Base-by-base conservation (phyloP, 2,329 filamentous ascomycete genomes). In the Eurotiales sp. region DNA sequence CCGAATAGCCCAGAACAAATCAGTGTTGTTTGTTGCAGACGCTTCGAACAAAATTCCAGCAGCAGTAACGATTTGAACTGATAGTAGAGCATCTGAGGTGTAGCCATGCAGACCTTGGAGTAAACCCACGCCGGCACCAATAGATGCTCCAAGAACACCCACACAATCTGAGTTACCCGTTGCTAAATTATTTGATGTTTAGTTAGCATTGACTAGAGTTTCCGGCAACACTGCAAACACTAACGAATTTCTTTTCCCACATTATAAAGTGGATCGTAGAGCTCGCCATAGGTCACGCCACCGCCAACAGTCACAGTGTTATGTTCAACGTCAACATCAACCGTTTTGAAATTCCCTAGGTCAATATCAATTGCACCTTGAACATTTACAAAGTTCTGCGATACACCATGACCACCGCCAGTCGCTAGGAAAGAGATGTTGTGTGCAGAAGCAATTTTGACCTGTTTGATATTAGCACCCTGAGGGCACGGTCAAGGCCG, bases 1-100 rank as follows among this genome's bases (percentile, higher is more conserved):
- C 23, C 64, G 64, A 34, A 70, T 56, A 2, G 69, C 67, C 46
- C 67, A 70, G 43, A 68, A 63, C 0, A 71, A 36, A 30, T 71
- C 68, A 3, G 59, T 53, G 27, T 71, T 60, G 19, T 65, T 55
- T 0, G 54, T 61, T 5, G 59, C 36, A 1, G 65, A 66, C 0
- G 62, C 64, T 22, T 58, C 56, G 10, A 71, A 58, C 22, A 71
- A 57, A 5, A 63, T 62, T 12, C 71, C 72, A 17, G 66, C 59
- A 10, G 70, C 70, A 19, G 70, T 64, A 7, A 74, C 70, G 32
- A 53, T 46, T 15, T 34, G 19, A 6, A 60, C 50, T 19, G 46
- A 50, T 34, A 39, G 29, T 12, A 54, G 19, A 4, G 52, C 41
- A 19, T 48, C 52, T n/a, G 37, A 45, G 8, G 43, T 47, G n/a